These are phyloP conservation scores for Fomitopsis betulina DNA, from an alignment of 1,284 basidiomycete species.

Conservation along the genomic window DNA sequence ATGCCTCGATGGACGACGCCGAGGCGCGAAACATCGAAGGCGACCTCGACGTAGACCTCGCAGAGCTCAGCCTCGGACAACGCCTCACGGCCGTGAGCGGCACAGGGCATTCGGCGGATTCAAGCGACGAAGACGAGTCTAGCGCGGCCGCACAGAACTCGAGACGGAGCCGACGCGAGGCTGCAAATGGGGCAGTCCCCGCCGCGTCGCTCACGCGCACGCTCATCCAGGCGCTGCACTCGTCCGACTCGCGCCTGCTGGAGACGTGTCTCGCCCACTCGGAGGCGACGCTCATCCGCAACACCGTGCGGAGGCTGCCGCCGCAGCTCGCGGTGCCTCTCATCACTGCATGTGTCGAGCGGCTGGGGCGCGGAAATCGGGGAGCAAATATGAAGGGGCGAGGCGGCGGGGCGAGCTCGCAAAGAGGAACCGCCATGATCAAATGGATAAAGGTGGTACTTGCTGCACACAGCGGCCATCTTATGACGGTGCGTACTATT, in stretches of 20 bases:
- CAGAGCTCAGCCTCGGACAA: constrained; percentile 87
- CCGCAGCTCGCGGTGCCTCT: constrained; percentile 88
- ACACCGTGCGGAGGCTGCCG: constrained; percentile 86
- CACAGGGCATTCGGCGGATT: constrained; percentile 29
- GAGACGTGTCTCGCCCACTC: constrained; percentile 89
- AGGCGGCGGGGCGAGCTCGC: constrained; percentile 80
- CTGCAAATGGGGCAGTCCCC: constrained; percentile 52
- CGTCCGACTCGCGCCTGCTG: constrained; percentile 84
- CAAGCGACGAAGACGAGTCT: constrained; percentile 42
- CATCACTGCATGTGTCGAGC: constrained; percentile 86
- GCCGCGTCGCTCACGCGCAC: constrained; percentile 91
- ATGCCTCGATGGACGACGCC: constrained; percentile 51
- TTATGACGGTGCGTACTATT: constrained; percentile 80
- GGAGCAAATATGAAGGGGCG: constrained; percentile 74
- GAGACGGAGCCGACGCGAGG: constrained; percentile 30
- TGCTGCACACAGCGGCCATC: constrained; percentile 84
- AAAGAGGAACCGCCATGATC: constrained; percentile 80
- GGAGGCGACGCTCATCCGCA: constrained; percentile 76
- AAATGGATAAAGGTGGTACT: constrained; percentile 90
- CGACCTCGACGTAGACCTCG: constrained; percentile 76
- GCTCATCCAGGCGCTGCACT: constrained; percentile 95
- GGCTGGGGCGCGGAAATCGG: constrained; percentile 77
- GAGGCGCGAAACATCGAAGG: constrained; percentile 53
- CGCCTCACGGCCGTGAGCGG: constrained; percentile 72
- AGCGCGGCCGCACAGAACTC: constrained; percentile 17